Conservation (phyloP, 2,329 filamentous ascomycete species). For the Iodosphaeria phyllophila region DNA sequence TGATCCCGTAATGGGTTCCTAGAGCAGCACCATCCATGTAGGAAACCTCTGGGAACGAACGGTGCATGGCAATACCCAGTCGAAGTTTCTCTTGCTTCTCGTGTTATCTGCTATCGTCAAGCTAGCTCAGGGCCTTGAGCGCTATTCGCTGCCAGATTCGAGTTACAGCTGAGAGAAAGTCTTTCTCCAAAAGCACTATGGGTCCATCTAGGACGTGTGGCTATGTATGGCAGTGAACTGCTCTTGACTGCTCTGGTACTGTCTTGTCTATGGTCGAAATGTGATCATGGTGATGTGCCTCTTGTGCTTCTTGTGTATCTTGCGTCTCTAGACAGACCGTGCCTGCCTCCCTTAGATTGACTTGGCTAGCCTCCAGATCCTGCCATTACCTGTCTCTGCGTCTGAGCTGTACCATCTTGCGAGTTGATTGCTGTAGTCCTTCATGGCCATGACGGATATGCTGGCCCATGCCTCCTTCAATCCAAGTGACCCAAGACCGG, state of each 20-base stretch:
- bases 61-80: too few relatives aligned
- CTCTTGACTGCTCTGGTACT: too few relatives aligned
- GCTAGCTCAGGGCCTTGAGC: conserved; percentile 49
- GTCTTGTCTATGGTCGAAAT: conserved; percentile 18
- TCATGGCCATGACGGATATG: too few relatives aligned
- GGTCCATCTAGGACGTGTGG: conserved; percentile 26
- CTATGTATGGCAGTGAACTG: conserved; percentile 26
- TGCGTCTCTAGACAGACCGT: conserved; percentile 9
- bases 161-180: conserved; percentile 28
- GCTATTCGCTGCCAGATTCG: conserved; percentile 36
- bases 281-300: conserved; percentile 3
- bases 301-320: conserved; percentile 2
- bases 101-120: conserved; percentile 55
- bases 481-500: too few relatives aligned
- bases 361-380: too few relatives aligned
- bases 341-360: too few relatives aligned
- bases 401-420: too few relatives aligned
- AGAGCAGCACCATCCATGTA: conserved; percentile 18
- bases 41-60: too few relatives aligned
- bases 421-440: too few relatives aligned
- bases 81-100: conserved; percentile 21
- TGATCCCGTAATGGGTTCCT: too few relatives aligned
- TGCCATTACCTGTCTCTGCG: too few relatives aligned
- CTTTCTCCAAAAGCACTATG: conserved; percentile 20
- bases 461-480: too few relatives aligned